These are phyloP conservation scores for Kazachstania africana DNA, from an alignment of 805 yeast genomes.

Conservation along the genomic window DNA sequence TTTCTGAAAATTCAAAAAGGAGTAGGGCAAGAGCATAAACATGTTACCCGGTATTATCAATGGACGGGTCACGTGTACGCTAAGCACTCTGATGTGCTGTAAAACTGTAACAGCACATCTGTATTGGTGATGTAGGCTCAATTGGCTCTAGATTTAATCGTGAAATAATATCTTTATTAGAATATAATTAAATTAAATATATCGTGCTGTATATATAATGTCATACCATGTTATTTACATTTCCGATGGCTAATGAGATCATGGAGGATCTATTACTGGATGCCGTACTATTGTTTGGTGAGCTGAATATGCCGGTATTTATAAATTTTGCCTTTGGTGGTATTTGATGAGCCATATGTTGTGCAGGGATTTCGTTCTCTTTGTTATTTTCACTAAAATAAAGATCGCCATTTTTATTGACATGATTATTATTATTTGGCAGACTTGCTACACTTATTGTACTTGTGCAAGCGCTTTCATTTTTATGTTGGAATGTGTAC, in stretches of 20 bases:
- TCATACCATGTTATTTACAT: slow-evolving; percentile 3
- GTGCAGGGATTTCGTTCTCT: slow-evolving; percentile 16
- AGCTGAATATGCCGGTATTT: slow-evolving; percentile 16
- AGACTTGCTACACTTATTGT: slow-evolving; percentile 20
- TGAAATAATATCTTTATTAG: neutral
- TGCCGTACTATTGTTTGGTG: slow-evolving; percentile 12
- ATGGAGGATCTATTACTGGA: slow-evolving; percentile 19
- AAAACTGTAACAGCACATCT: no score
- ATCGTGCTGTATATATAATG: no score
- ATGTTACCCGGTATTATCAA: no score
- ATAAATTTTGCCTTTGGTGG: slow-evolving; percentile 24
- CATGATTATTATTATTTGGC: slow-evolving; percentile 8
- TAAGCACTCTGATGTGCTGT: no score
- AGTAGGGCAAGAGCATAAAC: no score
- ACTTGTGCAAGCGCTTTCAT: slow-evolving; percentile 20
- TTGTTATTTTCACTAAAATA: slow-evolving; percentile 11
- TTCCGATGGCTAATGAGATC: slow-evolving; percentile 11
- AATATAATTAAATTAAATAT: no score
- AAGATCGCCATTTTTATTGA: slow-evolving; percentile 2
- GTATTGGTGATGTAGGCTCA: no score
- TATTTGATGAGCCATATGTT: slow-evolving; percentile 3
- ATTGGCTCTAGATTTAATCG: no score
- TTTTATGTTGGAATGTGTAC: slow-evolving; percentile 20
- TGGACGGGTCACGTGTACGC: no score
- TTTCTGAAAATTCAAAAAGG: no score